Conservation (phyloP, 345 rosid genomes). For the Isatis tinctoria region DNA sequence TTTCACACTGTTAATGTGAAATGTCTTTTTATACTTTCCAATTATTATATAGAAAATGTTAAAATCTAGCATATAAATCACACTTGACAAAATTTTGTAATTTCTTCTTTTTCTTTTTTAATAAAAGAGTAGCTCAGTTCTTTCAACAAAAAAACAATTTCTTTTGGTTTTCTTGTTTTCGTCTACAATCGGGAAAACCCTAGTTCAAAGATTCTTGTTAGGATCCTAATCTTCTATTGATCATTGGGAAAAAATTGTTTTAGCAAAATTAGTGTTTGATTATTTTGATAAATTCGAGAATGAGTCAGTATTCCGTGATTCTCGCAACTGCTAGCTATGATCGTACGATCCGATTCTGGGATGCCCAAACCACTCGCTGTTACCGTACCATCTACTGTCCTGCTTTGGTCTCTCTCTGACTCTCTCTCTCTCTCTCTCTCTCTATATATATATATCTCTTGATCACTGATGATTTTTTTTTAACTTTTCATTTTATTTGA, state of each 20-base stretch:
- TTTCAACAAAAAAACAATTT: not conserved
- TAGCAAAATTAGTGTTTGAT: not conserved
- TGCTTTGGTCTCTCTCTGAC: not conserved
- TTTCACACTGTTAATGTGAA: not conserved
- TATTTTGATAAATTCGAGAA: not conserved
- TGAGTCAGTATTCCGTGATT: constrained; percentile 48
- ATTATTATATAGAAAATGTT: not conserved
- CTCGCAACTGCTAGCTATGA: constrained; percentile 95
- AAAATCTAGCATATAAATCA: not conserved
- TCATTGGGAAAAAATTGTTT: not conserved
- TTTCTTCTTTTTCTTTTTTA: not conserved
- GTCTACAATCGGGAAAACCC: not conserved
- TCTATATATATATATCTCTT: not conserved
- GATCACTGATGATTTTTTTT: not conserved
- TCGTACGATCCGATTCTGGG: constrained; percentile 87
- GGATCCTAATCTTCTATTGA: not conserved
- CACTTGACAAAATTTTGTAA: not conserved
- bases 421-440: not conserved
- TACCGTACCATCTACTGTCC: constrained; percentile 84
- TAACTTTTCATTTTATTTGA: no score
- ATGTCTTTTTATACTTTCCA: not conserved
- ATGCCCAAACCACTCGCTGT: constrained; percentile 80
- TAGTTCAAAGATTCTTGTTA: not conserved
- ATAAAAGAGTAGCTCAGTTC: not conserved
- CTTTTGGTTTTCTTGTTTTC: not conserved